phyloP scores from a whole-genome alignment of 1,139 yeast species.

The Eremothecium coryli region DNA sequence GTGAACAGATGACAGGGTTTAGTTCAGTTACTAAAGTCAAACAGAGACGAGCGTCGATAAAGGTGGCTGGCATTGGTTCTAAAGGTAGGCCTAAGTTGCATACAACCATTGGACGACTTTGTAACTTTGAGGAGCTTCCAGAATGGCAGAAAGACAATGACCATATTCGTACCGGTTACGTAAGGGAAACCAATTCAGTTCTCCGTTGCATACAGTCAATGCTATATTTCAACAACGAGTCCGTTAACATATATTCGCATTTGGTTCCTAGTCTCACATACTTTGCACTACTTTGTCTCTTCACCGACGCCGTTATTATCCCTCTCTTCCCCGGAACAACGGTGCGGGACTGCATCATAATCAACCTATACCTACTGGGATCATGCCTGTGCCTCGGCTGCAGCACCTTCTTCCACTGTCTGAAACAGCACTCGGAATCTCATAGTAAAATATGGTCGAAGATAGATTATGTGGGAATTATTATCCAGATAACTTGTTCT shows the following conservation, averaged over 20 bases:
- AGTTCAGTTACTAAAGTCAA: background rate
- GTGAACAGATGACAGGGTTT: background rate
- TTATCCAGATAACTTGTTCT: constrained; percentile 67
- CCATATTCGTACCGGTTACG: constrained; percentile 64
- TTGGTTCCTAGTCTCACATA: constrained; percentile 53
- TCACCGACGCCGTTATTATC: constrained; percentile 26
- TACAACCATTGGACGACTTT: constrained; percentile 12
- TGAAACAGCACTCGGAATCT: constrained; percentile 64
- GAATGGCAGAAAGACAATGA: constrained; percentile 85
- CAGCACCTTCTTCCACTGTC: constrained; percentile 69
- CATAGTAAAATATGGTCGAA: constrained; percentile 56
- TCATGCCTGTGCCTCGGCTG: constrained; percentile 54
- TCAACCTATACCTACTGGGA: constrained; percentile 42
- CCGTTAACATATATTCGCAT: constrained; percentile 75
- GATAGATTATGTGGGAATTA: constrained; percentile 81
- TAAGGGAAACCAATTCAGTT: constrained; percentile 52
- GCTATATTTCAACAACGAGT: constrained; percentile 68
- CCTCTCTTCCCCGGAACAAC: constrained; percentile 42
- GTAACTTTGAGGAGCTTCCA: constrained; percentile 45
- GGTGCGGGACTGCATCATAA: constrained; percentile 37
- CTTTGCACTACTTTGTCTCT: constrained; percentile 26
- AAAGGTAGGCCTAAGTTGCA: no score
- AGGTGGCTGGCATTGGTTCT: background rate
- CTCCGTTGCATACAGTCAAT: constrained; percentile 47
- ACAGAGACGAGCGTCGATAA: background rate